Conservation (phyloP, 2,329 filamentous ascomycete genomes). For the Colletotrichum salicis region DNA sequence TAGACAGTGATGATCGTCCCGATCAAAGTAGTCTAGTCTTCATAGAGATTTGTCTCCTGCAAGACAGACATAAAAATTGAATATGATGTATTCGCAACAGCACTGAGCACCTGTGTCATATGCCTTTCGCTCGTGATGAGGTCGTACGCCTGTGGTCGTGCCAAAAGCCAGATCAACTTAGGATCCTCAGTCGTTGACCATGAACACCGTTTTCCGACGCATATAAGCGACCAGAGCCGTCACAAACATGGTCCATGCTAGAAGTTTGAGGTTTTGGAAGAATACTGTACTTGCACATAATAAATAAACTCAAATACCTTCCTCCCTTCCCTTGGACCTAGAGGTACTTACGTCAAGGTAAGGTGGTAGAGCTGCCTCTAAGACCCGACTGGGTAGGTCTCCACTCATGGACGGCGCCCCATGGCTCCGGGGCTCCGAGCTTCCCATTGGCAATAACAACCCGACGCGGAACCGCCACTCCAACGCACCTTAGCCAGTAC, state of each 20-base stretch:
- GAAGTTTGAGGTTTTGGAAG: too few relatives aligned
- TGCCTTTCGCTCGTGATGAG: background rate
- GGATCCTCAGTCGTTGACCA: too few relatives aligned
- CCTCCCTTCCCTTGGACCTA: too few relatives aligned
- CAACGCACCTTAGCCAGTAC: background rate
- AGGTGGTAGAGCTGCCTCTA: too few relatives aligned
- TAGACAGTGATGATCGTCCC: background rate
- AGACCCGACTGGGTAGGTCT: background rate
- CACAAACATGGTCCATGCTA: too few relatives aligned
- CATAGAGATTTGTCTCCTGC: background rate
- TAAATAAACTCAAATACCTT: too few relatives aligned
- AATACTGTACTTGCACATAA: too few relatives aligned
- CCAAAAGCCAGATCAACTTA: background rate
- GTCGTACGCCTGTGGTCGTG: background rate
- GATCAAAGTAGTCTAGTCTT: background rate
- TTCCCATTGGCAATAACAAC: background rate
- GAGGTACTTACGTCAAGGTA: too few relatives aligned
- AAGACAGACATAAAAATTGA: background rate
- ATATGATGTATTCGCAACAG: background rate
- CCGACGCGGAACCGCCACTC: background rate
- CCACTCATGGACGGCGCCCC: background rate
- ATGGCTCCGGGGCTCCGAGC: background rate
- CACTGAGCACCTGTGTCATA: background rate
- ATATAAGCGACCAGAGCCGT: too few relatives aligned
- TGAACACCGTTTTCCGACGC: too few relatives aligned